phyloP scores from a whole-genome alignment of 106 monocot species.

The Narthecium ossifragum region DNA sequence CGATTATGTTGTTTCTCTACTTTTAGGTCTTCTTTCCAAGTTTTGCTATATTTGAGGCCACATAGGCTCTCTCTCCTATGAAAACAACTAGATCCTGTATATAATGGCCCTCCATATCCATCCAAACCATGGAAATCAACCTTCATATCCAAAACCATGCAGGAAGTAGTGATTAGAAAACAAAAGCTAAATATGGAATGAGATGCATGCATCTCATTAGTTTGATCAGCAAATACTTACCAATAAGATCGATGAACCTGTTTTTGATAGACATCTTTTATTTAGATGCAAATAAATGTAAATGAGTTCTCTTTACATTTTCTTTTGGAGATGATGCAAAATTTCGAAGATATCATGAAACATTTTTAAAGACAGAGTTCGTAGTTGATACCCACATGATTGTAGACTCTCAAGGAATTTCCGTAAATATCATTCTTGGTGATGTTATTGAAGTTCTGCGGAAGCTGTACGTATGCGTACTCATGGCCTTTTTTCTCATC shows the following conservation, averaged over 20 bases:
- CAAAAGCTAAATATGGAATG: too few species aligned
- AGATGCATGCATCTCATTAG: too few species aligned
- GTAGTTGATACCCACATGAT: constrained; percentile 6
- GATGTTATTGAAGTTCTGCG: constrained; percentile 31
- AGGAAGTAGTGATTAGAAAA: too few species aligned
- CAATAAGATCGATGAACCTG: too few species aligned
- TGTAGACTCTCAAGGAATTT: constrained; percentile 7
- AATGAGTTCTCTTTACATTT: too few species aligned
- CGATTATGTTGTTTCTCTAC: not conserved
- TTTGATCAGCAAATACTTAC: too few species aligned
- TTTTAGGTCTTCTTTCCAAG: constrained; percentile 3
- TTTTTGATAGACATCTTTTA: too few species aligned
- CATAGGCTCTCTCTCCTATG: constrained; percentile 31
- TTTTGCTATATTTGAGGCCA: constrained; percentile 15
- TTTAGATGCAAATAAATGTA: too few species aligned
- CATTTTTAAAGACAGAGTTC: too few species aligned
- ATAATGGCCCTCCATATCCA: constrained; percentile 27
- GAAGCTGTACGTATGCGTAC: constrained; percentile 34
- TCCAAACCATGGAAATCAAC: constrained; percentile 48
- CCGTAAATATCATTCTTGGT: constrained; percentile 39
- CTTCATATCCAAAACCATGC: constrained; percentile 20
- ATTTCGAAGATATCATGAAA: too few species aligned
- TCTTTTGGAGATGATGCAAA: too few species aligned
- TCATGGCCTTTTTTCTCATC: constrained; percentile 33
- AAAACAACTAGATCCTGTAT: constrained; percentile 40